These are phyloP conservation scores for Kingdonia uniflora DNA, from an alignment of 164 flowering plant species.

Conservation along the genomic window DNA sequence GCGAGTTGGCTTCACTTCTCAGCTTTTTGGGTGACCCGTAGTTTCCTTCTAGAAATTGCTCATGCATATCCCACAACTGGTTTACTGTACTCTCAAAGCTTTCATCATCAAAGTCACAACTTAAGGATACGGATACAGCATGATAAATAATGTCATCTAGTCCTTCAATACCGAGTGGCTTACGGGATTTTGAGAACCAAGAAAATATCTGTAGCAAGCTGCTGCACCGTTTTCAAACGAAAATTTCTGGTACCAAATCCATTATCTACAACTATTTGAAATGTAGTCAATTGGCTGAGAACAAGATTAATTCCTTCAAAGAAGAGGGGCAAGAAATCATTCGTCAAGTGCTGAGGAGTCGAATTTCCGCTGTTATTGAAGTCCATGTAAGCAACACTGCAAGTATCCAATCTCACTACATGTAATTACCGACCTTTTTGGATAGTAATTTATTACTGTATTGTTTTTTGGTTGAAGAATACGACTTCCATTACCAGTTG, in stretches of 20 bases:
- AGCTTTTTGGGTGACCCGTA: conserved; percentile 27
- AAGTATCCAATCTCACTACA: neutral
- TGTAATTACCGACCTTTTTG: too few species aligned
- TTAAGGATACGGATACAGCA: conserved; percentile 16
- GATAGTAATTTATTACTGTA: too few species aligned
- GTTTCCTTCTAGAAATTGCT: conserved; percentile 52
- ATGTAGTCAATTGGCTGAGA: conserved; percentile 35
- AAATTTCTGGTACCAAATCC: conserved; percentile 43
- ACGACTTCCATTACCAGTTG: too few species aligned
- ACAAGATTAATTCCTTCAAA: conserved; percentile 16
- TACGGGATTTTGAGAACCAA: conserved; percentile 27
- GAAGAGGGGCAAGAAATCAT: conserved; percentile 8
- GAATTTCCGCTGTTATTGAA: neutral
- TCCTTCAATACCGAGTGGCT: conserved; percentile 25
- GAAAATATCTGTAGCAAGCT: conserved; percentile 15
- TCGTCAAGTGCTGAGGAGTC: conserved; percentile 4
- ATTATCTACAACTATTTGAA: conserved; percentile 32
- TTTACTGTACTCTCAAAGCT: conserved; percentile 45
- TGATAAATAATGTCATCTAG: conserved; percentile 26
- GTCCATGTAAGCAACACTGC: conserved; percentile 2
- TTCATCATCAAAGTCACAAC: conserved; percentile 32
- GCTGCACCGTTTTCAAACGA: conserved; percentile 21
- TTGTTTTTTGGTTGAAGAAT: too few species aligned
- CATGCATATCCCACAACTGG: conserved; percentile 53
- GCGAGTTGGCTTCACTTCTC: conserved; percentile 1